Evolutionary conservation across 2,329 filamentous ascomycete genomes (phyloP), one percentile per base, ranked within the genome.

Genomic region (Fusarium sp.): DNA sequence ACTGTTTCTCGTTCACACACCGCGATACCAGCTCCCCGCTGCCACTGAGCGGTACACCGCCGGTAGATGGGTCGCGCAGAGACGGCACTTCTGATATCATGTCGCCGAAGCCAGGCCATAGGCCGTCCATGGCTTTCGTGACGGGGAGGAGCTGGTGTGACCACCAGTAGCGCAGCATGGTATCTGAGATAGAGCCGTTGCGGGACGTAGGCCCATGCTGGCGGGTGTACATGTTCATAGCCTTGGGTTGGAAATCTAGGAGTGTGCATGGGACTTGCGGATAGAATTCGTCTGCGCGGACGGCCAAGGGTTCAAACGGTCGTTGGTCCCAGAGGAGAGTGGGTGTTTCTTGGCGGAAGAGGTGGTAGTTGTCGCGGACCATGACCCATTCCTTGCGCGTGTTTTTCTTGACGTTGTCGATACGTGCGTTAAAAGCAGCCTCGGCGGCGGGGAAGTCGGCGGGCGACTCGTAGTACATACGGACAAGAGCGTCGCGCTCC

Each of bases 321-420:
- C 94, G 89, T 2, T 86, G 84, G 77, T 97, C 93, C 88, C 90
- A 94, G 26, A 83, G 73, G 5, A 95, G 77, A 1, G 84, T 72
- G 0, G 88, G 86, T 2, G 84, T 82, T 1, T 82, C 71, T 77
- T 85, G 81, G 50, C 80, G 76, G 72, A 85, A 82, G 17, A 85
- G 69, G 67, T 87, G 85, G 44, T 84, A 76, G 73, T 89, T 88
- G 71, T 92, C 89, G 31, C 82, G 80, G 47, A 80, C 72, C 31
- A 80, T 76, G 22, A 74, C 59, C 71, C 83, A 83, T 56, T 82
- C 79, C 33, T 76, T 75, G 26, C 73, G 68, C 11, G 70, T 60
- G 71, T 76, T 78, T 58, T 76, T 77, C 56, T 79, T 76, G 39
- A 80, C 60, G 33, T 66, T 66, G 34, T 73, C 73, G 26, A 86